Base-by-base conservation (phyloP, 306 rosid genomes). In the Prunus campanulata region DNA sequence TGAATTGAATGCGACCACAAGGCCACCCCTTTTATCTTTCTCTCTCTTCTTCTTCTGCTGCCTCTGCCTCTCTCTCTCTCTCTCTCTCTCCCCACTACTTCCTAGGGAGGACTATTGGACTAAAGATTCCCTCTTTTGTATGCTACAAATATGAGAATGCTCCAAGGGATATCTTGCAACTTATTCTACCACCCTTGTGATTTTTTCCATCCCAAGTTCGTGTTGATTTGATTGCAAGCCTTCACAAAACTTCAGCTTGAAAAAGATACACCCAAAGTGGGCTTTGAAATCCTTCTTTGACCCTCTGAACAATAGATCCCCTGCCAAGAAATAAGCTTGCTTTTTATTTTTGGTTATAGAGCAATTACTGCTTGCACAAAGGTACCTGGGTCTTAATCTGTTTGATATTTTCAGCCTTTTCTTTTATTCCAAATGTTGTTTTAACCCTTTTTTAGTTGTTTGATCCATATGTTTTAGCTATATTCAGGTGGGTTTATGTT, bases 111-210 rank as follows among this genome's bases (percentile, higher is more conserved):
- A 46, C 68, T 10, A 24, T 60, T 46, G 77, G 59, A 74, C 69
- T 60, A 8, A 66, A 52, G 63, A 35, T 73, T 71, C 73, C 59
- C 76, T 77, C 30, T 85, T 72, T 19, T 61, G 8, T 39, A 46
- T 47, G 77, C 47, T 90, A 84, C 88, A 95, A 88, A 90, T 92
- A 90, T 86, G 86, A 80, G 78, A 60, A 42, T 73, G 80, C 71
- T 29, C 65, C 74, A 49, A 82, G 59, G 75, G 59, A 56, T 73
- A 81, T 87, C 93, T 70, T 74, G 69, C 85, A 63, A 63, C 86
- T 85, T 82, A 83, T 52, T 71, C 84, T 72, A 48, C 76, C 52
- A 25, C 66, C 71, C 83, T 63, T 74, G 57, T 79, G 68, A 35
- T 67, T 82, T 84, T n/a, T 57, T 79, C 59, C 78, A 55, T 55